Evolutionary conservation across 140 eudicot genomes (phyloP), one percentile per base, ranked within the genome.

Genomic region (Ambrosia hybrid): DNA sequence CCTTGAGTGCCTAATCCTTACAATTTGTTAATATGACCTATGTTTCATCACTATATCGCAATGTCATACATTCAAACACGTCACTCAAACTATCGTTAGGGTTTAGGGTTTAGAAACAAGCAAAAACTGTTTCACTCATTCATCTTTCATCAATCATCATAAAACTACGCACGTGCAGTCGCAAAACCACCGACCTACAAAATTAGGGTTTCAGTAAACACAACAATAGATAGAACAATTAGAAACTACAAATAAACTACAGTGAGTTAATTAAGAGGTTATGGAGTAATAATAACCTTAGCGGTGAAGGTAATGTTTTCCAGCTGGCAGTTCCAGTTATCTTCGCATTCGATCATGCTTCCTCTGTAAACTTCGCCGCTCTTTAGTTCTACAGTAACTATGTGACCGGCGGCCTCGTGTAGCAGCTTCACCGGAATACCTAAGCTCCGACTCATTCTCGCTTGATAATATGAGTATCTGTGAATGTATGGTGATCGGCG

Each of bases 311-410:
- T 89, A 78, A n/a, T n/a, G n/a, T 83, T 90, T 68, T 93, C 94
- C 8, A 93, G 91, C 26, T 87, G 94, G 78, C 97, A 93, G 77
- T 93, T 93, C 99, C 99, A 93, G 77, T 93, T 90, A 45, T 93
- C 94, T 78, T 93, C 94, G 68, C 97, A 93, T 78, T 93, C 96
- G 60, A 85, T 72, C 98, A 91, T 82, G 73, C 93, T 82, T 49
- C 97, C 96, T 65, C 96, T 86, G 73, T 91, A 91, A 14, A 91
- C 82, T 80, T 91, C 97, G 0, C 97, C 97, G 55, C 96, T 88
- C 76, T 88, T 88, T 61, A 91, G 84, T 82, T 91, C 96, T 6
- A 91, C 96, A 3, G 93, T 82, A 37, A 91, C 97, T 4, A 88
- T 64, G 79, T 88, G 91, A 3, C 91, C 93, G 63, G 91, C 83